phyloP scores from a whole-genome alignment of 768 basidiomycete species.

The Leucocoprinus birnbaumii region DNA sequence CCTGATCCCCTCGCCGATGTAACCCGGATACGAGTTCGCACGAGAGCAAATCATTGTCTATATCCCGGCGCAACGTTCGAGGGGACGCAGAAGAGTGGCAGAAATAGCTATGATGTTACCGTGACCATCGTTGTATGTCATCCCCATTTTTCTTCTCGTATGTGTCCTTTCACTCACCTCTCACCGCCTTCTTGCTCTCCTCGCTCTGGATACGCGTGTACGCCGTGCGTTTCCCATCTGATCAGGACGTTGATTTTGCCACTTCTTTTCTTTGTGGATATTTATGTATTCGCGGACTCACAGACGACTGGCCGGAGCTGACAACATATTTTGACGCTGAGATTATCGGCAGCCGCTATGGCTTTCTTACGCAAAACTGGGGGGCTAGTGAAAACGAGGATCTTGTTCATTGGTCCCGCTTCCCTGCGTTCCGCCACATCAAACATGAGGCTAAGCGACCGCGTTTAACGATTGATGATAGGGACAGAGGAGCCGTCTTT shows the following conservation, averaged over 20 bases:
- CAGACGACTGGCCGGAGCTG: slow-evolving; percentile 92
- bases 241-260: slow-evolving; percentile 84
- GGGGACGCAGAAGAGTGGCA: slow-evolving; percentile 92
- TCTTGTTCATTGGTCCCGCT: slow-evolving; percentile 91
- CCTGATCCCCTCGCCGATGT: slow-evolving; percentile 68
- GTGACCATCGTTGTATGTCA: slow-evolving; percentile 85
- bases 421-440: slow-evolving; percentile 85
- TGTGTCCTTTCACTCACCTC: slow-evolving; percentile 9
- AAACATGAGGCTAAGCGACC: slow-evolving; percentile 78
- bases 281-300: slow-evolving; percentile 88
- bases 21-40: slow-evolving; percentile 70
- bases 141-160: slow-evolving; percentile 7
- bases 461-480: slow-evolving; percentile 71
- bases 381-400: slow-evolving; percentile 91
- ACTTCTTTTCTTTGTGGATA: slow-evolving; percentile 89
- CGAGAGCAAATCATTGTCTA: slow-evolving; percentile 71
- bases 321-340: slow-evolving; percentile 98
- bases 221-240: background rate
- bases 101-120: slow-evolving; percentile 92
- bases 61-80: slow-evolving; percentile 88
- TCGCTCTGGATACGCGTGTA: background rate
- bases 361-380: slow-evolving; percentile 89
- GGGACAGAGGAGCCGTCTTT: slow-evolving; percentile 81
- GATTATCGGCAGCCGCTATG: slow-evolving; percentile 88
- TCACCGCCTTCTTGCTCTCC: background rate